Percentiles rank a stretch among this genome's conserved stretches.
phyloP scores from a whole-genome alignment of 164 flowering plant species.

The Buxus sempervirens region DNA sequence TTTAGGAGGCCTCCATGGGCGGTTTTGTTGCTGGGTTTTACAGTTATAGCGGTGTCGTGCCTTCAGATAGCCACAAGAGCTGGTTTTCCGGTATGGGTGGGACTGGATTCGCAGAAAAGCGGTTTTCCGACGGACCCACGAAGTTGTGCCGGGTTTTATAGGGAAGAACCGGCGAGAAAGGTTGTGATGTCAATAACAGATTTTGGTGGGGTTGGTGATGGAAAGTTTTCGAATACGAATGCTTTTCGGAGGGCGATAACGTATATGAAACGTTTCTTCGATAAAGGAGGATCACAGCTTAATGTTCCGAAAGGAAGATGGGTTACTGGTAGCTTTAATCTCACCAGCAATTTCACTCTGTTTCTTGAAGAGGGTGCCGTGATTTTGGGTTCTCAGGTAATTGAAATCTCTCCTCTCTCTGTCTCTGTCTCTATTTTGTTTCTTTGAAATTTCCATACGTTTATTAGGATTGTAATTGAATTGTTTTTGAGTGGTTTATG shows the following conservation, averaged over 20 bases:
- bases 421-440: neutral
- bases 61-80: constrained; percentile 31
- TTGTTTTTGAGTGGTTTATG: neutral
- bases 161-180: constrained; percentile 26
- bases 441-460: neutral
- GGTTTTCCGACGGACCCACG: neutral
- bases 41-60: constrained; percentile 33
- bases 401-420: neutral
- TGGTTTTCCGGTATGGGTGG: constrained; percentile 22
- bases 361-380: constrained; percentile 86
- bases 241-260: constrained; percentile 66
- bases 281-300: constrained; percentile 66
- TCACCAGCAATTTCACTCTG: constrained; percentile 91
- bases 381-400: constrained; percentile 86
- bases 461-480: no score
- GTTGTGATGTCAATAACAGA: constrained; percentile 55
- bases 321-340: constrained; percentile 89
- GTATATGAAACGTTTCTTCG: constrained; percentile 39
- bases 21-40: constrained; percentile 26
- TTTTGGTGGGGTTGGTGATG: constrained; percentile 95
- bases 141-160: constrained; percentile 48
- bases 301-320: constrained; percentile 75
- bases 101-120: constrained; percentile 9
- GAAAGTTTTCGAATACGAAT: constrained; percentile 70
- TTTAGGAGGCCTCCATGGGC: constrained; percentile 38